Conservation (phyloP, 129 eudicot species). For the Ambrosia artemisiifolia region DNA sequence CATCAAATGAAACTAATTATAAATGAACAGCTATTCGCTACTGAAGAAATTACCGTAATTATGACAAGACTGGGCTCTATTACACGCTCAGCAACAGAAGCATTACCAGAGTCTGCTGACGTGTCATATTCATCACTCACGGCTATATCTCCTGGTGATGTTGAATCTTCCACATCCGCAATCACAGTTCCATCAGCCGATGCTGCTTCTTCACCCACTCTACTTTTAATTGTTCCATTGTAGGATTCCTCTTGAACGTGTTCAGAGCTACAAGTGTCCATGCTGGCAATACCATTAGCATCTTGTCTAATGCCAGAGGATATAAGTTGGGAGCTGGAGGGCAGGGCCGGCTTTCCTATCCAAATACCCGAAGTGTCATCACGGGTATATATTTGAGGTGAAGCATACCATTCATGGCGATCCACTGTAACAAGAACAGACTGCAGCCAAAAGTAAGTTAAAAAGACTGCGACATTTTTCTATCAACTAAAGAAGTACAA, state of each 20-base stretch:
- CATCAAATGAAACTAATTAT: neutral
- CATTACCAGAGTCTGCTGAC: slow-evolving; percentile 58
- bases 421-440: slow-evolving; percentile 55
- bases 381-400: slow-evolving; percentile 83
- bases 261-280: slow-evolving; percentile 52
- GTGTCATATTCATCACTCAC: too few relatives aligned
- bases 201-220: slow-evolving; percentile 50
- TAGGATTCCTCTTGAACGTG: slow-evolving; percentile 48
- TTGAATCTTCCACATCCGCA: slow-evolving; percentile 44
- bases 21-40: neutral
- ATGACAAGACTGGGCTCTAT: slow-evolving; percentile 88
- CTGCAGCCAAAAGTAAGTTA: slow-evolving; percentile 40
- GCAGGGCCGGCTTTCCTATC: slow-evolving; percentile 57
- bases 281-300: slow-evolving; percentile 43
- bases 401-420: slow-evolving; percentile 80
- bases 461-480: neutral
- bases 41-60: slow-evolving; percentile 63
- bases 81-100: slow-evolving; percentile 82
- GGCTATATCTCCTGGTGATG: too few relatives aligned
- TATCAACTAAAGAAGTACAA: neutral
- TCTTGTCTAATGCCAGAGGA: slow-evolving; percentile 36
- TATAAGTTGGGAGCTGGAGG: slow-evolving; percentile 40
- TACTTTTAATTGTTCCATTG: slow-evolving; percentile 43
- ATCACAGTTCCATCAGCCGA: slow-evolving; percentile 49
- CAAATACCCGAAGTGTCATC: slow-evolving; percentile 79